These are phyloP conservation scores for Turnera subulata DNA, from an alignment of 345 rosid species.

Conservation along the genomic window DNA sequence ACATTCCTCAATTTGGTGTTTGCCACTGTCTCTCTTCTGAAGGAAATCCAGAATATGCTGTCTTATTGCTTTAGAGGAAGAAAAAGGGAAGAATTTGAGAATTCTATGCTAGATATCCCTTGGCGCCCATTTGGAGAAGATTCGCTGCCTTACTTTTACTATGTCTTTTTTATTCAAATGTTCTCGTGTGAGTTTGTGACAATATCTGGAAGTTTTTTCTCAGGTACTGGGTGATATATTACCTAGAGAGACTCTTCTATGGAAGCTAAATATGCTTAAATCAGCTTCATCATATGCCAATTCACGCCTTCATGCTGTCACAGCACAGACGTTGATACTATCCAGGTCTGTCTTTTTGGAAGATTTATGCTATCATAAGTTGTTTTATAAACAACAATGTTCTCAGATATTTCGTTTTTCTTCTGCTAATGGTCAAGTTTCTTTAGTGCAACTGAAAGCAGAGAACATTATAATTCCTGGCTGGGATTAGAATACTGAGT, in stretches of 20 bases:
- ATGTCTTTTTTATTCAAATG: neutral
- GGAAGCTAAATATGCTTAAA: conserved; percentile 68
- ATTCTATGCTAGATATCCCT: neutral
- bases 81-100: neutral
- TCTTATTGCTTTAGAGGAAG: no score
- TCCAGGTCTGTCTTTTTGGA: conserved; percentile 38
- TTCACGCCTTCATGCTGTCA: conserved; percentile 57
- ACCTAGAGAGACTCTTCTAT: conserved; percentile 57
- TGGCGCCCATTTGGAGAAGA: neutral
- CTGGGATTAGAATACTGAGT: no score
- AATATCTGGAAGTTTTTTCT: conserved; percentile 3
- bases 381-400: no score
- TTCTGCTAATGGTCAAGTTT: no score
- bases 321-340: conserved; percentile 56
- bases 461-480: no score
- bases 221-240: conserved; percentile 56
- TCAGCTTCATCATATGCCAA: conserved; percentile 51
- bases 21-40: no score
- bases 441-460: no score
- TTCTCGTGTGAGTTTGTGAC: conserved; percentile 6
- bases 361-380: no score
- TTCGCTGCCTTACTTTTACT: neutral
- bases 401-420: no score
- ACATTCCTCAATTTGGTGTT: no score
- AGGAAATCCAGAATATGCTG: no score